Evolutionary conservation across 176 grass and related monocot genomes (phyloP).

Genomic region (Ampelocalamus luodianensis): DNA sequence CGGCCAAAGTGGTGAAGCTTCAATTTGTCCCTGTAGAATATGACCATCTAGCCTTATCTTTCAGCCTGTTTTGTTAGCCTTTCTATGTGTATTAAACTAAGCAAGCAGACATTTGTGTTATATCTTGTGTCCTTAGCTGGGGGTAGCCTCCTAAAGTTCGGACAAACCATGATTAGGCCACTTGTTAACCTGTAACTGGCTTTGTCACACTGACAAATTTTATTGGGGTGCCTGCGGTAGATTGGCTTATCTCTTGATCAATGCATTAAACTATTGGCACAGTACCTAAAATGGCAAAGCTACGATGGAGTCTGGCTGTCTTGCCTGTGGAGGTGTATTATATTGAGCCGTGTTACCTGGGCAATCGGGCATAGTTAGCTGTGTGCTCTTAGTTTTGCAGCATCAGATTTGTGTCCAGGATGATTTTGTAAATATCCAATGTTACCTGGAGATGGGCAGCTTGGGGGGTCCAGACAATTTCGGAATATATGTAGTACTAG

Average conservation of each 20-base stretch:
- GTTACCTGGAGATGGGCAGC: slow-evolving; percentile 20
- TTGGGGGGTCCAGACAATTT: not conserved
- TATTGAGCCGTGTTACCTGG: slow-evolving; percentile 14
- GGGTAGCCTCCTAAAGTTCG: slow-evolving; percentile 56
- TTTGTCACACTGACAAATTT: slow-evolving; percentile 30
- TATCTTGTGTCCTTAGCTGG: slow-evolving; percentile 43
- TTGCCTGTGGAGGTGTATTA: slow-evolving; percentile 30
- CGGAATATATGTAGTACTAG: not conserved
- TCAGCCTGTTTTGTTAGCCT: slow-evolving; percentile 35
- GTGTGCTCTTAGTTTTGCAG: slow-evolving; percentile 6
- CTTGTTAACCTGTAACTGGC: not conserved
- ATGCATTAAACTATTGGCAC: slow-evolving; percentile 32
- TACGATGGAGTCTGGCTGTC: slow-evolving; percentile 39
- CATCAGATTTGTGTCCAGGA: slow-evolving; percentile 22
- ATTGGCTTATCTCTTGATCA: slow-evolving; percentile 28
- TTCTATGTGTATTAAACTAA: slow-evolving; percentile 30
- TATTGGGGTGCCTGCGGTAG: not conserved
- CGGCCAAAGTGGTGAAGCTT: slow-evolving; percentile 10
- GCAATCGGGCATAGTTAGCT: not conserved
- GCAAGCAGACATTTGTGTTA: not conserved
- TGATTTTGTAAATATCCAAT: slow-evolving; percentile 19
- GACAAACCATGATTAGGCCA: slow-evolving; percentile 46
- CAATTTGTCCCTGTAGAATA: slow-evolving; percentile 31
- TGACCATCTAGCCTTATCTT: slow-evolving; percentile 10
- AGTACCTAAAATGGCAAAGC: slow-evolving; percentile 37